Base-by-base conservation (phyloP, 2,329 filamentous ascomycete species). In the Geosmithia putterillii region DNA sequence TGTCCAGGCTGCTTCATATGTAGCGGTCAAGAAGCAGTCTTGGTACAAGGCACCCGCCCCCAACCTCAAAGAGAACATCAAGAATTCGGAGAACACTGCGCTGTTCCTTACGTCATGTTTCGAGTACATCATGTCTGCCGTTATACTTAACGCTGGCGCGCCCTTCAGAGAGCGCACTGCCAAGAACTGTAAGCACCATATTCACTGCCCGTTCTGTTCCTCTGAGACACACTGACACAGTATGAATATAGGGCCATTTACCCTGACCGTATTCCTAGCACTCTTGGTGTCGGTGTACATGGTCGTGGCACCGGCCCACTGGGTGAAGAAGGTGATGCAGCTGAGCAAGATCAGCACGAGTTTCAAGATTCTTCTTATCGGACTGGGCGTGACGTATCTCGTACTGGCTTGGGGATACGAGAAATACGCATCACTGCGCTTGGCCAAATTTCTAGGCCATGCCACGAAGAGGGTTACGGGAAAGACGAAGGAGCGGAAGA, bases 21-120 rank as follows among this genome's bases (percentile, higher is more conserved):
- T 83, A 48, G 73, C 75, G 7, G 89, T 96, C 4, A 79, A 83
- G 49, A 64, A 73, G 47, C 88, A 95, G 63, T 66, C 79, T 6
- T 98, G 90, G 88, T 95, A 86, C 57, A 78, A 83, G 42, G 86
- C 89, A 15, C 92, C 92, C 0, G 71, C 80, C 44, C 59, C 94
- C 21, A 76, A 88, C 55, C 76, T 74, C 21, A 75, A 94, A 23
- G 83, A 92, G 55, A 83, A 92, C 57, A 83, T 89, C 43, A 74
- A 83, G 54, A 96, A 96, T 61, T 95, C 87, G 9, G 85, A 96
- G 54, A 96, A 98, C 55, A 95, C 90, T 0, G 80, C 84, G 0
- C 67, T 98, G 1, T 98, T 98, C 66, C 65, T 96, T 23, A 70
- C 89, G 5, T 94, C 85, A 2, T 95, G 88, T 59, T 96, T 89